Evolutionary conservation across 148 eudicot genomes (phyloP).

Genomic region (Amaranthus cruentus): DNA sequence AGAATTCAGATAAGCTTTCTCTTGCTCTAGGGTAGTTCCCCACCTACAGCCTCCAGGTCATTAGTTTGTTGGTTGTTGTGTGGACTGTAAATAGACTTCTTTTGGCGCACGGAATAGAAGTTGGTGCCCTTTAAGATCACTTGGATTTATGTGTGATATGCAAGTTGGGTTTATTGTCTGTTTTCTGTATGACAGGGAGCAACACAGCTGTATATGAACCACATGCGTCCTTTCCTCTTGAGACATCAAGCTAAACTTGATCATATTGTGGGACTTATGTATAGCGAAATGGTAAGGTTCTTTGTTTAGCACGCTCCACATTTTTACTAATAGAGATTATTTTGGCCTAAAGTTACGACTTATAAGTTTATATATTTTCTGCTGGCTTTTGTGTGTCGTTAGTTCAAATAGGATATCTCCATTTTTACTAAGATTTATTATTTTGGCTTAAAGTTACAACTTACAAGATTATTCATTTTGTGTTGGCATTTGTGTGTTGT

Average conservation of each 20-base stretch:
- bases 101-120: background rate
- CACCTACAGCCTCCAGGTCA: background rate
- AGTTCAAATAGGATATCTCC: background rate
- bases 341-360: background rate
- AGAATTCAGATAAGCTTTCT: background rate
- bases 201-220: constrained; percentile 50
- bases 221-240: constrained; percentile 76
- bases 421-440: background rate
- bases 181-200: constrained; percentile 69
- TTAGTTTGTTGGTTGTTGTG: background rate
- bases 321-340: background rate
- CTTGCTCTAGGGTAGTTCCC: constrained; percentile 3
- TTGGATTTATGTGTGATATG: constrained; percentile 8
- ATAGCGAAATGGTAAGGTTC: constrained; percentile 65
- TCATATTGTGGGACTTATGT: constrained; percentile 48
- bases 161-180: constrained; percentile 14
- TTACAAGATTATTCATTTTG: background rate
- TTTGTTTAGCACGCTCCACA: background rate
- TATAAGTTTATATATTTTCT: background rate
- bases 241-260: constrained; percentile 84
- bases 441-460: background rate
- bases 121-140: background rate
- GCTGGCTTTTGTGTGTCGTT: background rate
- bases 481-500: constrained; percentile 1
- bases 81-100: background rate